phyloP scores from a whole-genome alignment of 192 early-diverging fungal genomes.

The Mortierella claussenii region DNA sequence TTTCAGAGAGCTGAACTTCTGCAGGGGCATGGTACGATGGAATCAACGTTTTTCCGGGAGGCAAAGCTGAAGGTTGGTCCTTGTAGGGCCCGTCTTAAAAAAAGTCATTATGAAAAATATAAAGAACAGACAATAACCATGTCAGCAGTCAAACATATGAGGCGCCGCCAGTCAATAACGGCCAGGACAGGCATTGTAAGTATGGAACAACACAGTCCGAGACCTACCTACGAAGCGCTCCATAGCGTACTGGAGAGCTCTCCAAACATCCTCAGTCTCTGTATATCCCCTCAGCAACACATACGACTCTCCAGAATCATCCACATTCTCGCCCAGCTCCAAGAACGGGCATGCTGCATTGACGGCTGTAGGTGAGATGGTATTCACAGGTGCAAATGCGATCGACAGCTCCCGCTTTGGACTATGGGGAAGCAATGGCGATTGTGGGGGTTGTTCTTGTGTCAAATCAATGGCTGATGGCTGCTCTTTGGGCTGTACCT shows the following conservation, averaged over 20 bases:
- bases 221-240: constrained; percentile 34
- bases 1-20: constrained; percentile 35
- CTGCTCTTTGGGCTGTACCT: too few species aligned
- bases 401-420: too few species aligned
- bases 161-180: not conserved
- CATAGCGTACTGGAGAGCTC: constrained; percentile 16
- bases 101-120: too few species aligned
- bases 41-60: constrained; percentile 40
- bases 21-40: constrained; percentile 25
- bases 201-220: not conserved
- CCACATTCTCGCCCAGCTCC: constrained; percentile 6
- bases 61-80: constrained; percentile 22
- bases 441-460: too few species aligned
- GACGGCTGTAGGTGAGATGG: not conserved
- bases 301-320: not conserved
- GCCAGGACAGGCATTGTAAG: not conserved
- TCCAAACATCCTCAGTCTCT: constrained; percentile 49
- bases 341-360: constrained; percentile 30
- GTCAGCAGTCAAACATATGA: too few species aligned
- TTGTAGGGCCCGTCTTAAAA: constrained; percentile 25
- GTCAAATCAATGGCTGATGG: too few species aligned
- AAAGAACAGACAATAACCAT: too few species aligned
- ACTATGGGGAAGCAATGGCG: too few species aligned
- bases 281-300: constrained; percentile 41
- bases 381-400: not conserved